A percentile compares a stretch with the other conserved stretches of the same genome.
Evolutionary conservation across 2,329 filamentous ascomycete genomes (phyloP).

Genomic region (Pestalotiopsis fici): DNA sequence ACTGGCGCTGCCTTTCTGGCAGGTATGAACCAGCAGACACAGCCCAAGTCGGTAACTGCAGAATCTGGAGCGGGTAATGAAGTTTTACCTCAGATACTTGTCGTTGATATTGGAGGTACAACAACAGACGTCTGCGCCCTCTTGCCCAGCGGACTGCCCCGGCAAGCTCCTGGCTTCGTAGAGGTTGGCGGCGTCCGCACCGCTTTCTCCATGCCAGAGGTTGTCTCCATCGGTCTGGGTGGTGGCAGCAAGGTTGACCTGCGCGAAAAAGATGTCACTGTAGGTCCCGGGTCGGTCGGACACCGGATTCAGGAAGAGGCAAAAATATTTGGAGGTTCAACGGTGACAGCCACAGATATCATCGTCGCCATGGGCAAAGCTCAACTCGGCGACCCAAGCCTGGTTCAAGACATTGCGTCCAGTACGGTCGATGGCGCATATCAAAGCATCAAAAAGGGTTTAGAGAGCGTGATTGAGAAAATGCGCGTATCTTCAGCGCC

Average conservation of each 20-base stretch:
- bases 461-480: not conserved
- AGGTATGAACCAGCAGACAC: not conserved
- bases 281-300: not conserved
- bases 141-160: conserved; percentile 6
- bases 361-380: conserved; percentile 4
- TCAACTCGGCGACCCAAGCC: not conserved
- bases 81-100: not conserved
- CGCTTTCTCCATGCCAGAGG: conserved; percentile 11
- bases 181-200: conserved; percentile 8
- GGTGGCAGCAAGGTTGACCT: not conserved
- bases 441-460: not conserved
- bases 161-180: conserved; percentile 7
- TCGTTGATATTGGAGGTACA: not conserved
- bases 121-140: conserved; percentile 1
- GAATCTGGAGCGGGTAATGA: not conserved
- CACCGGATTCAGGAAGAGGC: not conserved
- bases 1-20: conserved; percentile 8
- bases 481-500: conserved; percentile 2
- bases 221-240: conserved; percentile 2
- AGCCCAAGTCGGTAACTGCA: not conserved
- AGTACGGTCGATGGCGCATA: not conserved
- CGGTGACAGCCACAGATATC: not conserved
- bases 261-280: not conserved
- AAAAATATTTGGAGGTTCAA: conserved; percentile 1
- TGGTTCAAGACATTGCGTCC: not conserved